These are phyloP conservation scores for Colletotrichum sp. DNA, from an alignment of 2,329 filamentous ascomycete species.

Conservation along the genomic window DNA sequence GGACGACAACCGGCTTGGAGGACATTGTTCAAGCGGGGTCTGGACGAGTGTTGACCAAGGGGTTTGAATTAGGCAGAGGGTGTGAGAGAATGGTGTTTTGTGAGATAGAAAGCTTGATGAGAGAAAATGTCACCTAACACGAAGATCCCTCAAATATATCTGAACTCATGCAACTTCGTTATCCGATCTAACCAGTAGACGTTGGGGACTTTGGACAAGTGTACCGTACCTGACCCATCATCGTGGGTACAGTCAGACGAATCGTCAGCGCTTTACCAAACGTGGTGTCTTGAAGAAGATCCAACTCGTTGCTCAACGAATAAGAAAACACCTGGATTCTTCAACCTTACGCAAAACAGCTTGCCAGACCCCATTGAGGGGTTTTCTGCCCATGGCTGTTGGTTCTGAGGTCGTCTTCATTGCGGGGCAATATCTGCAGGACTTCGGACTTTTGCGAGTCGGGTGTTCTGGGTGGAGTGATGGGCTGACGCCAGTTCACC, in stretches of 20 bases:
- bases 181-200: neutral
- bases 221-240: neutral
- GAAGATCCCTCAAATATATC: neutral
- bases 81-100: neutral
- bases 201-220: neutral
- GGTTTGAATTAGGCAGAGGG: neutral
- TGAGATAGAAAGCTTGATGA: neutral
- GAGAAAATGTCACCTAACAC: neutral
- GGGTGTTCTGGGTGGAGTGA: neutral
- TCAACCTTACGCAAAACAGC: neutral
- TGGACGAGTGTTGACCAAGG: neutral
- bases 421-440: neutral
- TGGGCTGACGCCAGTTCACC: neutral
- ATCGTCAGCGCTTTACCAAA: neutral
- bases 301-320: neutral
- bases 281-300: neutral
- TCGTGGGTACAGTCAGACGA: neutral
- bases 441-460: neutral
- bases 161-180: neutral
- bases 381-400: neutral
- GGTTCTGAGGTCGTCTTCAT: neutral
- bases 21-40: neutral
- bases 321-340: neutral
- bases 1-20: conserved; percentile 31
- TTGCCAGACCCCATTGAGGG: neutral